Percentiles rank a stretch among this genome's conserved stretches.
Evolutionary conservation across 1,284 basidiomycete species (phyloP).

Genomic region (Coniferiporia sulphurascens): DNA sequence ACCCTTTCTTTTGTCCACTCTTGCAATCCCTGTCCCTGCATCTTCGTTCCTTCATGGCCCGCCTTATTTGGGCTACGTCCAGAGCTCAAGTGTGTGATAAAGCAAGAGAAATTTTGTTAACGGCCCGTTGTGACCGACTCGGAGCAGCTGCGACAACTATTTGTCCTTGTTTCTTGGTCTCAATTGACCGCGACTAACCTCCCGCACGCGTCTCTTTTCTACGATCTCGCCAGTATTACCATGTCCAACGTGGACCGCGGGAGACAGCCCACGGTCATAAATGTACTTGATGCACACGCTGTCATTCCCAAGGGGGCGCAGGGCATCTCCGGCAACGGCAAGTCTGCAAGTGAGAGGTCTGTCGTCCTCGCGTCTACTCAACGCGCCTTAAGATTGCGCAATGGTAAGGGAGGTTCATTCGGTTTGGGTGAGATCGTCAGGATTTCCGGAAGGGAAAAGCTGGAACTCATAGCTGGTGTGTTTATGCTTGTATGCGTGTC

Average conservation of each 20-base stretch:
- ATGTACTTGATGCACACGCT: background rate
- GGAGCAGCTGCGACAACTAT: too few species aligned
- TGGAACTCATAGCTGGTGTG: constrained; percentile 69
- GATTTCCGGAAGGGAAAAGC: constrained; percentile 69
- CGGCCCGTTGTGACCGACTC: too few species aligned
- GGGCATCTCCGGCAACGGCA: background rate
- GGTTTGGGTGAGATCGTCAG: constrained; percentile 66
- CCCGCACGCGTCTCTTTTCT: too few species aligned
- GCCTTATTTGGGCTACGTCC: too few species aligned
- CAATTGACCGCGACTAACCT: too few species aligned
- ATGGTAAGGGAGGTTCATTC: constrained; percentile 64
- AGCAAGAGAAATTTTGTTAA: too few species aligned
- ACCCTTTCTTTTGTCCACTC: too few species aligned
- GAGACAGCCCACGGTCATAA: background rate
- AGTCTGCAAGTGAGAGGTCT: constrained; percentile 7
- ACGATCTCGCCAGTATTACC: background rate
- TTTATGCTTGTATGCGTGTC: constrained; percentile 12
- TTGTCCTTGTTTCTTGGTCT: too few species aligned
- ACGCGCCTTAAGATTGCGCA: constrained; percentile 66
- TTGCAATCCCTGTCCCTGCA: too few species aligned
- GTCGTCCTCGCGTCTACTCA: constrained; percentile 35
- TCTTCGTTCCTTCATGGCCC: too few species aligned
- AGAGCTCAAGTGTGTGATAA: too few species aligned
- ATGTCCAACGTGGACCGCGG: background rate
- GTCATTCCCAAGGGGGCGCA: constrained; percentile 9